Evolutionary conservation across 2,329 filamentous ascomycete species (phyloP), one percentile per base, ranked within the genome.

Genomic region (Verticillium klebahnii): DNA sequence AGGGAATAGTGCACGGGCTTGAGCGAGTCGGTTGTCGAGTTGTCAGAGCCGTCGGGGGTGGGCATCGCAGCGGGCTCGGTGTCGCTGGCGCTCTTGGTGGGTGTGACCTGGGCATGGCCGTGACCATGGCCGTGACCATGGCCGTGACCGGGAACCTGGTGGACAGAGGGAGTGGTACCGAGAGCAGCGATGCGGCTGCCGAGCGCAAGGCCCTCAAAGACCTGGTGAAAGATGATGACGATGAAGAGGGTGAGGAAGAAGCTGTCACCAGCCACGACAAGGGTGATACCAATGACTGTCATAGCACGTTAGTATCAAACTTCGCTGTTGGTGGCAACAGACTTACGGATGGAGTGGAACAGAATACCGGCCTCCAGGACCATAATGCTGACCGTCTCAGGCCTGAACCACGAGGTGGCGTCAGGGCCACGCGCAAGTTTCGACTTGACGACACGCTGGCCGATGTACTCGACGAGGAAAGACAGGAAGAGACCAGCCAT

Each of bases 161-260:
- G 59, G 5, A 29, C 29, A 4, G 62, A 15, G 2, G 63, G 15
- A n/a, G 54, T 29, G 5, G 71, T 73, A 31, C 78, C 81, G 1
- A 91, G 78, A 0, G 82, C 80, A 9, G 89, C 87, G 64, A 92
- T 92, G 15, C 88, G 85, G 9, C 86, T 85, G 19, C 90, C 89
- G 0, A 93, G 85, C 0, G 90, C 90, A 56, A 93, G 80, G 4
- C 90, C 90, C 70, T 92, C 89, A 68, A 93, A 91, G 78, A 90
- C 86, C 69, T 92, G 90, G 70, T 92, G 90, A 76, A 92, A 92
- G 61, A 92, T 75, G 62, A 93, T 90, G 60, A 92, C 89, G 54
- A 84, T 72, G 63, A 85, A 84, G n/a, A 87, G 78, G 1, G 82
- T 85, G 60, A 80, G 70, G 73, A 86, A 86, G 67, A 80, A 83